These are phyloP conservation scores for Gracilaria gracilis DNA, from an alignment of 23 red algal species.

Conservation along the genomic window DNA sequence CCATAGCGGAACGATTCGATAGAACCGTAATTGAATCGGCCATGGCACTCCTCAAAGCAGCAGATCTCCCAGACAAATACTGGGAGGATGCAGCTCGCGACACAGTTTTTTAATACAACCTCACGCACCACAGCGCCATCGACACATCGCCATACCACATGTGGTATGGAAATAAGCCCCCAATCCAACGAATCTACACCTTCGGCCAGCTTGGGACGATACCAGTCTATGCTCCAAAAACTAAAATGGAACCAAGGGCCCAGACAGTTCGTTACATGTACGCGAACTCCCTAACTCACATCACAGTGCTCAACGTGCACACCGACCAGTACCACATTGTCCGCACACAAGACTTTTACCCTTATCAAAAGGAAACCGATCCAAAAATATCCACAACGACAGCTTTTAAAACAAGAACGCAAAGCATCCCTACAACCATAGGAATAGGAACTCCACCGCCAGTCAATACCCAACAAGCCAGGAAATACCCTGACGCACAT, in stretches of 20 bases:
- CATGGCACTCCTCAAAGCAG: neutral
- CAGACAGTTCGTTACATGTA: slow-evolving; percentile 1
- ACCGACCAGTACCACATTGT: neutral
- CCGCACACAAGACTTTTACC: slow-evolving; percentile 17
- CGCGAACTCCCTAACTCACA: neutral
- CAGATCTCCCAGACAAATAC: neutral
- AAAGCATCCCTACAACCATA: neutral
- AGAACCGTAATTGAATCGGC: neutral
- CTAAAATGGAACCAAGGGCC: neutral
- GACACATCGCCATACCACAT: slow-evolving; percentile 20
- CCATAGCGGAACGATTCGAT: neutral
- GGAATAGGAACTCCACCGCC: neutral
- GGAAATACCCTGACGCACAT: slow-evolving; percentile 15
- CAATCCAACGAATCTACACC: neutral
- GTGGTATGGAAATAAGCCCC: neutral
- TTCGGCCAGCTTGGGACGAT: slow-evolving; percentile 16
- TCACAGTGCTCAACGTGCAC: neutral
- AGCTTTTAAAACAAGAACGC: slow-evolving; percentile 14
- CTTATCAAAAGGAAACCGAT: neutral
- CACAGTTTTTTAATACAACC: neutral
- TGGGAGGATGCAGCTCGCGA: neutral
- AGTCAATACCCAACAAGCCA: neutral
- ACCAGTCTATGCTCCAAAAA: neutral
- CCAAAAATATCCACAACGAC: neutral
- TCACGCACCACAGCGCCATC: neutral